Percentiles rank a stretch among this genome's conserved stretches.
phyloP scores from a whole-genome alignment of 2,329 filamentous ascomycete genomes.

The Pseudocercospora musae region DNA sequence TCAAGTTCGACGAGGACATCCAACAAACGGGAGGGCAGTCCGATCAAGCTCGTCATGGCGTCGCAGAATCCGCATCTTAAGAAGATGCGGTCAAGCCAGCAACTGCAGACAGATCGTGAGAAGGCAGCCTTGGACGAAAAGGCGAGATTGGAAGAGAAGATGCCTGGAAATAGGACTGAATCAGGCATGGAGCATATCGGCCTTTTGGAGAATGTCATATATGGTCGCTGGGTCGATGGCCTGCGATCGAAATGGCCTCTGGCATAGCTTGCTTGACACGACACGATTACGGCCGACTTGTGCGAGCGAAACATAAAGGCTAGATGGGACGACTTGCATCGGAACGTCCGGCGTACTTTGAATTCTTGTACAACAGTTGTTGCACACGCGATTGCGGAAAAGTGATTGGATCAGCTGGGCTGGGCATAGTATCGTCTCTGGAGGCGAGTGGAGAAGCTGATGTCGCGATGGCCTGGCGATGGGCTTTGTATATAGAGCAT shows the following conservation, averaged over 20 bases:
- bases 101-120: slow-evolving; percentile 42
- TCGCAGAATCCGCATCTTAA: slow-evolving; percentile 82
- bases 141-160: slow-evolving; percentile 48
- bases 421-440: background rate
- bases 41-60: slow-evolving; percentile 68
- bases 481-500: background rate
- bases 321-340: background rate
- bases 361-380: background rate
- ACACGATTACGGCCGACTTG: background rate
- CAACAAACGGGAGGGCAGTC: slow-evolving; percentile 28
- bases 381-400: background rate
- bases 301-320: background rate
- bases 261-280: slow-evolving; percentile 20
- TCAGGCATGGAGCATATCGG: slow-evolving; percentile 90
- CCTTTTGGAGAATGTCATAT: slow-evolving; percentile 84
- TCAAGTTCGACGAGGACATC: slow-evolving; percentile 19
- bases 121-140: slow-evolving; percentile 51
- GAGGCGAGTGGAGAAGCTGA: background rate
- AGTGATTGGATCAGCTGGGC: background rate
- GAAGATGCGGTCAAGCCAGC: slow-evolving; percentile 59
- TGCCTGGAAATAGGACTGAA: slow-evolving; percentile 54
- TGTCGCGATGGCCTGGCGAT: background rate
- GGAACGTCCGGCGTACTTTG: background rate
- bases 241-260: slow-evolving; percentile 54
- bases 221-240: slow-evolving; percentile 84